These are phyloP conservation scores for Termitomyces sp. DNA, from an alignment of 768 basidiomycete species.

Conservation along the genomic window DNA sequence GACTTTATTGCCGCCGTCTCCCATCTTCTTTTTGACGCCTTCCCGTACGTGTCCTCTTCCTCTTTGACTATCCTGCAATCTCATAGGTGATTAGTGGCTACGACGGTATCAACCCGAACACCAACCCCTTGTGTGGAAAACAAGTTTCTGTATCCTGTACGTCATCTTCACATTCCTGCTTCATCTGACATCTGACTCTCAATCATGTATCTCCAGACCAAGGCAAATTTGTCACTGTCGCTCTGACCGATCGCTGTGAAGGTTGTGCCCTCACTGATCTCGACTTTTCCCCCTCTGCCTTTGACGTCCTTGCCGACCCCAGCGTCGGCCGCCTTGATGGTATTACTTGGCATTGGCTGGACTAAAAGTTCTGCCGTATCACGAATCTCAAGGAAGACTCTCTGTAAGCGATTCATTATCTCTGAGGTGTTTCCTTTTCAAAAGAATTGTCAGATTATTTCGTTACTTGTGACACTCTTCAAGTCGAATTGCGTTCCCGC, in stretches of 20 bases:
- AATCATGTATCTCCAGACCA: conserved; percentile 30
- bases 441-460: conserved; percentile 8
- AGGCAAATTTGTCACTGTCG: conserved; percentile 43
- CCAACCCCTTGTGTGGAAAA: conserved; percentile 65
- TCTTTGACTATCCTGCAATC: background rate
- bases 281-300: conserved; percentile 61
- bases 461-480: conserved; percentile 17
- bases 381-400: background rate
- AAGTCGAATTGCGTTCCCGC: background rate
- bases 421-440: conserved; percentile 19
- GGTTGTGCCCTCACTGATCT: conserved; percentile 48
- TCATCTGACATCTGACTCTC: background rate
- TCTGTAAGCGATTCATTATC: conserved; percentile 15
- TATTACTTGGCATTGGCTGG: conserved; percentile 45
- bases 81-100: conserved; percentile 38
- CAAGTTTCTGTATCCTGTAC: conserved; percentile 43
- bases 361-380: background rate
- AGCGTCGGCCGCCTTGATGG: conserved; percentile 43
- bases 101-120: conserved; percentile 57
- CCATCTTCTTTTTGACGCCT: conserved; percentile 46
- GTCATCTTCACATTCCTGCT: conserved; percentile 13
- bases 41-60: conserved; percentile 41
- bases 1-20: conserved; percentile 59
- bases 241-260: conserved; percentile 57
- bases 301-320: conserved; percentile 36